phyloP scores from a whole-genome alignment of 805 yeast genomes.

The Kodamaea neixiangensis region DNA sequence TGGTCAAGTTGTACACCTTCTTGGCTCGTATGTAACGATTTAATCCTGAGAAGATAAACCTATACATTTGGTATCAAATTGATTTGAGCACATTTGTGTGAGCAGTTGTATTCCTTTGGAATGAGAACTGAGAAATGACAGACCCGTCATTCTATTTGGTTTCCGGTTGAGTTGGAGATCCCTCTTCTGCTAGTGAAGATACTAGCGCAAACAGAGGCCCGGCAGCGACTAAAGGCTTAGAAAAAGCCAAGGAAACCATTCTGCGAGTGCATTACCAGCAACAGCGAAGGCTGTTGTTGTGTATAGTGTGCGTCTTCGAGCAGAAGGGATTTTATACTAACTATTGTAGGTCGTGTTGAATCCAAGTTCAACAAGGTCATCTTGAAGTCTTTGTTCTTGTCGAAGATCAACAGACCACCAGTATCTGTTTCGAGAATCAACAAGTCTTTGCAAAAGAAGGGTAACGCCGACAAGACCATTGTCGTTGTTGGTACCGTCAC shows the following conservation, averaged over 20 bases:
- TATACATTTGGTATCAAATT: neutral
- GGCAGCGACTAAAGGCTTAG: neutral
- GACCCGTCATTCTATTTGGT: neutral
- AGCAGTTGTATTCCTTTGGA: slow-evolving; percentile 8
- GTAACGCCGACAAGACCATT: slow-evolving; percentile 86
- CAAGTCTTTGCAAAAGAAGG: slow-evolving; percentile 78
- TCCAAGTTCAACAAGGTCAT: slow-evolving; percentile 98
- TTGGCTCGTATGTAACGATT: slow-evolving; percentile 87
- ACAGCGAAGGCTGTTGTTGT: neutral
- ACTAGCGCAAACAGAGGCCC: slow-evolving; percentile 11
- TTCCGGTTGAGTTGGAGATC: neutral
- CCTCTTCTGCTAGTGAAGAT: slow-evolving; percentile 13
- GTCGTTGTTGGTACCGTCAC: slow-evolving; percentile 99
- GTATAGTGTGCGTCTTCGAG: slow-evolving; percentile 42
- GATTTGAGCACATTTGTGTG: slow-evolving; percentile 3
- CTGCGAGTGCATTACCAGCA: slow-evolving; percentile 30
- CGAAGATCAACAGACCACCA: slow-evolving; percentile 99
- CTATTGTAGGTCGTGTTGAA: slow-evolving; percentile 88
- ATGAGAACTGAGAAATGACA: neutral
- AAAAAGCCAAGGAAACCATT: slow-evolving; percentile 12
- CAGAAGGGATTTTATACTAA: slow-evolving; percentile 42
- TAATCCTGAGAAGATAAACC: slow-evolving; percentile 9
- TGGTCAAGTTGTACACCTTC: slow-evolving; percentile 98
- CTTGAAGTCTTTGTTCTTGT: slow-evolving; percentile 91
- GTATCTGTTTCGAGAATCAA: slow-evolving; percentile 92